phyloP scores from a whole-genome alignment of 1,284 basidiomycete genomes.

The Austropuccinia psidii region DNA sequence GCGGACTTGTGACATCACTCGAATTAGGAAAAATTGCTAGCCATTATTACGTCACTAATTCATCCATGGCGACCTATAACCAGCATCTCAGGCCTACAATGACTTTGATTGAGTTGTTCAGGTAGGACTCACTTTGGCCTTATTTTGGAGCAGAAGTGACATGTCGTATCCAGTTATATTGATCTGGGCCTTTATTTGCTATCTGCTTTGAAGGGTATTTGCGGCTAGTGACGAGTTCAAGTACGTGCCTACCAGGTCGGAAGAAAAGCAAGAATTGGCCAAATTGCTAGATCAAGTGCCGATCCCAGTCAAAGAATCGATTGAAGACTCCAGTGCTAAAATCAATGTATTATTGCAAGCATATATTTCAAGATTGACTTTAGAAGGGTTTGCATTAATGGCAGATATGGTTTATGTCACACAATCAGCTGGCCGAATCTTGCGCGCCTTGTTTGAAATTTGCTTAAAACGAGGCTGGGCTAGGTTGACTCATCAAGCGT shows the following conservation, averaged over 20 bases:
- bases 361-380: slow-evolving; percentile 87
- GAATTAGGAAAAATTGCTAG: slow-evolving; percentile 92
- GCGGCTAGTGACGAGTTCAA: slow-evolving; percentile 97
- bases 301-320: slow-evolving; percentile 92
- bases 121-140: slow-evolving; percentile 3
- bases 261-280: slow-evolving; percentile 64
- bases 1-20: slow-evolving; percentile 80
- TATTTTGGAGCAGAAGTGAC: background rate
- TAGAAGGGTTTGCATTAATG: slow-evolving; percentile 92
- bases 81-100: slow-evolving; percentile 84
- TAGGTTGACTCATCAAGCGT: slow-evolving; percentile 75
- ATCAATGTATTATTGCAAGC: slow-evolving; percentile 94
- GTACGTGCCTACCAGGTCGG: slow-evolving; percentile 65
- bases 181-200: background rate
- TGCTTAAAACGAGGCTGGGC: slow-evolving; percentile 99
- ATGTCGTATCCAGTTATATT: background rate
- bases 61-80: slow-evolving; percentile 94
- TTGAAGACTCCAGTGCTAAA: slow-evolving; percentile 93
- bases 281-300: slow-evolving; percentile 91
- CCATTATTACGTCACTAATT: slow-evolving; percentile 92
- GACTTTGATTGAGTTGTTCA: slow-evolving; percentile 82
- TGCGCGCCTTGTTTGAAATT: slow-evolving; percentile 96
- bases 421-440: slow-evolving; percentile 58
- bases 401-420: slow-evolving; percentile 82
- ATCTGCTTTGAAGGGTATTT: slow-evolving; percentile 60